Base-by-base conservation (phyloP, 1,284 basidiomycete genomes). In the Leccinum griseonigrum region DNA sequence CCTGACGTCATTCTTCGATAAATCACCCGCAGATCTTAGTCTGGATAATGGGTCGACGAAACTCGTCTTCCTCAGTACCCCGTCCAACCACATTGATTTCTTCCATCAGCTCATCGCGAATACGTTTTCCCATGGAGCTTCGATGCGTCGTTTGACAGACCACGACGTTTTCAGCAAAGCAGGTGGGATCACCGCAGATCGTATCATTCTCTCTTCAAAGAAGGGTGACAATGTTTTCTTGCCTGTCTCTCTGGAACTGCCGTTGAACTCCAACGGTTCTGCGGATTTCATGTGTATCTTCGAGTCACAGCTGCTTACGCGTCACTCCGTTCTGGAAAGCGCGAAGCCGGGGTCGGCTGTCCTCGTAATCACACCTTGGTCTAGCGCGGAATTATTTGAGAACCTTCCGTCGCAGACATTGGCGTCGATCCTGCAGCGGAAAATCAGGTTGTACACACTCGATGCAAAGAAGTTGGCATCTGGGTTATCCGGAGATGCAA, bases 231-330 rank as follows among this genome's bases (percentile, higher is more conserved):
- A 64, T 32, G 71, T 75, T 18, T 73, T 74, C 59, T 59, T 83
- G 10, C 85, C 88, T 13, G 69, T 89, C 29, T 78, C 84, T 16
- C 66, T 81, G 46, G 67, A 75, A 7, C 68, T 90, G 11, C 85
- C 87, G 18, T 74, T 87, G 50, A 81, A 80, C n/a, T 69, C 73
- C n/a, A 58, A 63, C 0, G 84, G 85, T n/a, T 76, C 77, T 55
- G 79, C 83, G 1, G 88, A 91, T 72, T 89, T 92, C 71, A 72
- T 88, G 52, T 87, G 82, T n/a, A 75, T 92, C n/a, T 75, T 90
- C 22, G 91, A 93, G 61, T 81, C 85, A 46, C 76, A 70, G 31
- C 76, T 93, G 18, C 77, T 93, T 59, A 90, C 85, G 68, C 83
- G 88, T 0, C 90, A 93, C 66, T 79, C 81, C 3, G 62, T 91